These are phyloP conservation scores for Cordyceps cateniannulata DNA, from an alignment of 2,329 filamentous ascomycete genomes.

Conservation along the genomic window DNA sequence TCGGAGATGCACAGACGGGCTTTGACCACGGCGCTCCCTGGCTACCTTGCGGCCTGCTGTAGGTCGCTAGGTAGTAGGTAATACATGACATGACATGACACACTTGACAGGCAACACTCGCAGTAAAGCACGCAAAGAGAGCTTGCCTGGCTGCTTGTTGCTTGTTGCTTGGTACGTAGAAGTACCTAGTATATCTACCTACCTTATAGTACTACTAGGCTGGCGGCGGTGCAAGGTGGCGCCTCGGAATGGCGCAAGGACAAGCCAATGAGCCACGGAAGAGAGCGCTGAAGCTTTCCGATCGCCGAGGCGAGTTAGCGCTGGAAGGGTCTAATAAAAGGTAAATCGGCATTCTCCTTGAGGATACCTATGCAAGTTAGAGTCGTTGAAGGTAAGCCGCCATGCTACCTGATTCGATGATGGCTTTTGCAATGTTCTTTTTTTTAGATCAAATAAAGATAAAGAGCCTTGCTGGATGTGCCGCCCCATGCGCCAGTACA, in stretches of 20 bases:
- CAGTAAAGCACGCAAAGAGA: background rate
- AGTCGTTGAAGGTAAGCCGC: background rate
- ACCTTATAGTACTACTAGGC: no score
- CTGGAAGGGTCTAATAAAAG: background rate
- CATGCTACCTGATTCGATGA: background rate
- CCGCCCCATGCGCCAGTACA: background rate
- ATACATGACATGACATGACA: background rate
- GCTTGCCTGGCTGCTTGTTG: no score
- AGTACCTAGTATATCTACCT: no score
- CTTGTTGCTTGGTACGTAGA: no score
- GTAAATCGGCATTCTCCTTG: background rate
- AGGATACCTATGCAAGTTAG: background rate
- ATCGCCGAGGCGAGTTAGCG: slow-evolving; percentile 3
- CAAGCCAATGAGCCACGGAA: background rate
- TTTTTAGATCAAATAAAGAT: background rate
- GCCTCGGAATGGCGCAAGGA: background rate
- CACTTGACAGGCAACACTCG: background rate
- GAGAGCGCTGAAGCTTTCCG: background rate
- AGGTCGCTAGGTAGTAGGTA: no score
- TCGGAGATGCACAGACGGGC: background rate
- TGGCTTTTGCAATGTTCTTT: background rate
- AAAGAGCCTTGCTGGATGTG: background rate
- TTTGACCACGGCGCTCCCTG: background rate
- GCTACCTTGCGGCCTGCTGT: no score
- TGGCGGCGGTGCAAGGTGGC: background rate